Conservation (phyloP, 306 rosid species). For the Alnus rubra region DNA sequence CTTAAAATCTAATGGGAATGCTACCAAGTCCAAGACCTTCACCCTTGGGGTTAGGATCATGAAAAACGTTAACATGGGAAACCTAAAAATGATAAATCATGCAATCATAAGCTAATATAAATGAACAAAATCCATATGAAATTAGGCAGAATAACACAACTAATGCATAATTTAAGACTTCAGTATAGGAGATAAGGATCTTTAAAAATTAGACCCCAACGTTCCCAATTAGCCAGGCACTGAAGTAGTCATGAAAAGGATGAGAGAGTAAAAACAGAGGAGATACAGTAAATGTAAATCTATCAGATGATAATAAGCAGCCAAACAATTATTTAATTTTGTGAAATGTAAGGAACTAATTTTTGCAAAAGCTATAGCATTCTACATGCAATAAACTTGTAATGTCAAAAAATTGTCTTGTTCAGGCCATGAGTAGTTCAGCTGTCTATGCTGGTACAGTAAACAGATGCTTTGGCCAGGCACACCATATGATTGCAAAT, state of each 20-base stretch:
- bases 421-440: background rate
- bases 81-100: background rate
- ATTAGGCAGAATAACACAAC: background rate
- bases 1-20: too few relatives aligned
- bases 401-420: background rate
- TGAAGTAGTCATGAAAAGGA: background rate
- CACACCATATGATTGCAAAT: background rate
- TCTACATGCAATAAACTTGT: background rate
- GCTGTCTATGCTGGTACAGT: background rate
- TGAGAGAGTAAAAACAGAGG: background rate
- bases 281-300: background rate
- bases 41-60: background rate
- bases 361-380: background rate
- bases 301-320: background rate
- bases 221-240: background rate
- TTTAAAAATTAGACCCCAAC: background rate
- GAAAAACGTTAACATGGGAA: background rate
- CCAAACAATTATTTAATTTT: background rate
- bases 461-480: background rate
- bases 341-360: background rate
- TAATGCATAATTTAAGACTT: background rate
- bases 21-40: too few relatives aligned
- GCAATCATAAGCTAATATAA: background rate
- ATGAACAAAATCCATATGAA: too few relatives aligned
- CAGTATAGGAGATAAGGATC: background rate